phyloP scores from a whole-genome alignment of 1,284 basidiomycete species.

The Phlebopus sp. region DNA sequence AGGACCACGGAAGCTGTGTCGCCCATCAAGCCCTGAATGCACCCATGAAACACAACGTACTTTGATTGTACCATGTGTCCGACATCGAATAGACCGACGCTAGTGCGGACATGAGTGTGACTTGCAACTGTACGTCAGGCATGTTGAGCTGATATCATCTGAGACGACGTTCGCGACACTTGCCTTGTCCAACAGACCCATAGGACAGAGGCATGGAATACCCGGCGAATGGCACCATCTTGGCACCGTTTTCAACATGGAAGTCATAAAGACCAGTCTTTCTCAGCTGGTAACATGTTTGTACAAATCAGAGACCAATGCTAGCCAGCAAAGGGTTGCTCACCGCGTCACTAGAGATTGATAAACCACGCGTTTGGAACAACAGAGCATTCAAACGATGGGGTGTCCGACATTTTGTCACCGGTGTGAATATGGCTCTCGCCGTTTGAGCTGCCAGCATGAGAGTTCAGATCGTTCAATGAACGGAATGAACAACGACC shows the following conservation, averaged over 20 bases:
- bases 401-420: conserved; percentile 1
- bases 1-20: conserved; percentile 61
- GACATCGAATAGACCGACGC: conserved; percentile 93
- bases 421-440: conserved; percentile 4
- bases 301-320: conserved; percentile 4
- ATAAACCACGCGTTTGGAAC: conserved; percentile 10
- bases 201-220: conserved; percentile 94
- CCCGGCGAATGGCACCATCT: conserved; percentile 97
- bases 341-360: conserved; percentile 21
- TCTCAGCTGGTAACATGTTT: conserved; percentile 11
- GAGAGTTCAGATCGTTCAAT: background rate
- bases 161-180: conserved; percentile 21
- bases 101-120: conserved; percentile 86
- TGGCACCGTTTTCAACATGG: conserved; percentile 81
- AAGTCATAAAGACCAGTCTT: conserved; percentile 88
- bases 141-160: conserved; percentile 9
- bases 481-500: background rate
- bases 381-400: background rate
- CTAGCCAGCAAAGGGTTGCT: conserved; percentile 4
- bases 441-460: conserved; percentile 5
- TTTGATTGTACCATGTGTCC: conserved; percentile 96
- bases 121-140: conserved; percentile 64
- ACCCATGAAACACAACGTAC: conserved; percentile 41
- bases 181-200: conserved; percentile 79
- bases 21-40: background rate